Evolutionary conservation across 176 grass and related monocot genomes (phyloP), one percentile per base, ranked within the genome.

Genomic region (Panicum miliaceum): DNA sequence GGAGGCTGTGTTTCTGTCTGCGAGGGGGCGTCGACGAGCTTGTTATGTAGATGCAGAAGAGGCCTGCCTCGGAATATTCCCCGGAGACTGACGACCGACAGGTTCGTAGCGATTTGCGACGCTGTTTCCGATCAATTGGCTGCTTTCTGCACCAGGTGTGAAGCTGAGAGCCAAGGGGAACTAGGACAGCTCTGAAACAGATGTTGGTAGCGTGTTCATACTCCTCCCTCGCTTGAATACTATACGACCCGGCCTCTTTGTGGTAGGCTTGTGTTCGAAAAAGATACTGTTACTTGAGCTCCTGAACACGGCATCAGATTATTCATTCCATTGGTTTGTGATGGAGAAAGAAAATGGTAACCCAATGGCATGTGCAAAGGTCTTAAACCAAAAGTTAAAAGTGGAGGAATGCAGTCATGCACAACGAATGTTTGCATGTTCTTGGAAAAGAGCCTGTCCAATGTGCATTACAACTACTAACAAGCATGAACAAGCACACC

Each of bases 41-140:
- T 45, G 32, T 78, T 77, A 82, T 77, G 42, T 47, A 52, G 16
- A 1, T 20, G 45, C 12, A 50, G 42, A 22, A 37, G 37, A 5
- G 20, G 4, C 52, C 41, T 25, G 36, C 43, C 53, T 71, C 3
- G 19, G 77, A 85, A 89, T 85, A 89, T 89, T 85, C 78, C 52
- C 60, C 1, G 19, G 50, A 75, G 51, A 35, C 6, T 64, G 73
- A 64, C 42, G 29, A 32, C 71, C 18, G 68, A 16, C 40, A 52
- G 62, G 12, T 54, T 5, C 54, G 35, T 53, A 45, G 25, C 26
- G 34, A 67, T 61, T 32, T 79, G 76, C 57, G 15, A 29, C 11
- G 42, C 10, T 63, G 47, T 42, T 66, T 73, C 68, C 64, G 6
- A 79, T 34, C n/a, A 27, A 43, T 2, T 10, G 35, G 48, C 43